Percentiles rank a stretch among this genome's conserved stretches.
Conservation (phyloP, 148 eudicot species). For the Arctostaphylos glauca region DNA sequence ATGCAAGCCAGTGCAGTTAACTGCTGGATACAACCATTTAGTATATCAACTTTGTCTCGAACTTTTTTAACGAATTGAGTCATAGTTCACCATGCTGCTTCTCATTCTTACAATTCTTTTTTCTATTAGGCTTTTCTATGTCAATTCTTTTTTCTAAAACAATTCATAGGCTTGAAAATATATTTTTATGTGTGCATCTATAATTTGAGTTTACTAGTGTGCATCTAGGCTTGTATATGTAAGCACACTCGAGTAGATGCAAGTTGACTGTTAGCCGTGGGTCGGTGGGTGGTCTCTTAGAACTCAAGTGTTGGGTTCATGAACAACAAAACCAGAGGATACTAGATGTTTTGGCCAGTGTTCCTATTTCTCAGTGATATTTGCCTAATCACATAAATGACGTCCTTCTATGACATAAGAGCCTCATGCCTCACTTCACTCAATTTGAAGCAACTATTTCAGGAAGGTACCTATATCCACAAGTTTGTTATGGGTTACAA, state of each 20-base stretch:
- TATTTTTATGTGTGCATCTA: background rate
- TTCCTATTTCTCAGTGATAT: slow-evolving; percentile 8
- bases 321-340: background rate
- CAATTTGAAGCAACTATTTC: background rate
- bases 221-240: slow-evolving; percentile 6
- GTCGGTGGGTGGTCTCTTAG: background rate
- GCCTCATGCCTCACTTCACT: background rate
- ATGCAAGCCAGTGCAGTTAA: background rate
- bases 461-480: background rate
- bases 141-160: background rate
- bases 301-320: background rate
- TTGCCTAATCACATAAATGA: background rate
- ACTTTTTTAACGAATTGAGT: background rate
- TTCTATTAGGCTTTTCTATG: background rate
- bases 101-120: background rate
- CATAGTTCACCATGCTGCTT: slow-evolving; percentile 6
- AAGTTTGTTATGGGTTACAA: background rate
- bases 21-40: background rate
- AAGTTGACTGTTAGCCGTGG: no score
- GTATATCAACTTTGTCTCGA: background rate
- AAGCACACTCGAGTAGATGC: background rate
- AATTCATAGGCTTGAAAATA: background rate
- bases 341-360: background rate
- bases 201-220: background rate
- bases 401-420: background rate